Conservation (phyloP, 768 basidiomycete species). For the Tricholoma flavovirens region DNA sequence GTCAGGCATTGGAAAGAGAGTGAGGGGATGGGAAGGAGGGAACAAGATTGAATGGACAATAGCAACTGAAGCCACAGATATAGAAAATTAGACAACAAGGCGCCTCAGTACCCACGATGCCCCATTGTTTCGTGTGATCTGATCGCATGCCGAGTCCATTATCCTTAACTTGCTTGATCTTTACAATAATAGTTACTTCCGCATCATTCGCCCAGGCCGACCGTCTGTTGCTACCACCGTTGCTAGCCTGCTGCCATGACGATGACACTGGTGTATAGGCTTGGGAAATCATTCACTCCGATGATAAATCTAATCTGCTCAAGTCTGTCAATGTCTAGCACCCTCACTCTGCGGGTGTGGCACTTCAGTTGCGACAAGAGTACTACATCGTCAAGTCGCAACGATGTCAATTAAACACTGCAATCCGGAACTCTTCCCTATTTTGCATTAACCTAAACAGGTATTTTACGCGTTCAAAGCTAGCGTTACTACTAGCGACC, state of each 20-base stretch:
- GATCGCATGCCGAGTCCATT: slow-evolving; percentile 1
- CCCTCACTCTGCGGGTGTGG: not conserved
- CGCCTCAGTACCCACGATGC: slow-evolving; percentile 15
- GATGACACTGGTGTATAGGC: not conserved
- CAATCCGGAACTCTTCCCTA: too few relatives aligned
- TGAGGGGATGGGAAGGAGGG: slow-evolving; percentile 10
- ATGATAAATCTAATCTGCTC: too few relatives aligned
- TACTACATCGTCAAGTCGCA: too few relatives aligned
- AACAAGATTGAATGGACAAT: slow-evolving; percentile 16
- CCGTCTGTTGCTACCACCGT: not conserved
- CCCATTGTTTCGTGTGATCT: slow-evolving; percentile 8
- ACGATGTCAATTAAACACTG: too few relatives aligned
- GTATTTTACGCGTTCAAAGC: too few relatives aligned
- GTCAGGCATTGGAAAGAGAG: slow-evolving; percentile 23
- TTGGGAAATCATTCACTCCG: too few relatives aligned
- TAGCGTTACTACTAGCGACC: too few relatives aligned
- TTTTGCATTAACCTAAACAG: too few relatives aligned
- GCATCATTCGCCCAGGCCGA: not conserved
- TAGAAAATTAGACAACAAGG: slow-evolving; percentile 16
- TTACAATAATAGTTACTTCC: slow-evolving; percentile 2
- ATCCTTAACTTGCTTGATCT: not conserved
- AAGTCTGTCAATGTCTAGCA: too few relatives aligned
- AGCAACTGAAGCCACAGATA: slow-evolving; percentile 8
- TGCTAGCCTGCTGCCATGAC: slow-evolving; percentile 1
- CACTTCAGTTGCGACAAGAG: not conserved